Conservation (phyloP, 495 filamentous ascomycete species). For the Aspergillus biplanus region DNA sequence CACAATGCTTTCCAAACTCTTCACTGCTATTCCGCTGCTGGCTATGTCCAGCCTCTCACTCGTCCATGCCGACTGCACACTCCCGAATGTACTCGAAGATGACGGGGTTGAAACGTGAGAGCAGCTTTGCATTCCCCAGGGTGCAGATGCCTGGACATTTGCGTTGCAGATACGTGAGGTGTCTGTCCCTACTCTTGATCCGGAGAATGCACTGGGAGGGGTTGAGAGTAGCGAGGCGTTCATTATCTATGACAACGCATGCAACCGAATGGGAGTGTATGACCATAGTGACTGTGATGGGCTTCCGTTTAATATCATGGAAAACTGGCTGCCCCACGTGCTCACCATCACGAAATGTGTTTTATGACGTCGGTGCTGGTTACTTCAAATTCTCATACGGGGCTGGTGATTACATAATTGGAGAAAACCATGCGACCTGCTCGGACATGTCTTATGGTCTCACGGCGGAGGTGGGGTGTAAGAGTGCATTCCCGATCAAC, state of each 20-base stretch:
- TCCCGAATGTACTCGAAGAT: not conserved
- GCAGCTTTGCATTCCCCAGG: not conserved
- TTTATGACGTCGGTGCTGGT: not conserved
- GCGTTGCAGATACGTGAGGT: not conserved
- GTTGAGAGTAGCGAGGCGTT: not conserved
- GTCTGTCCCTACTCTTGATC: not conserved
- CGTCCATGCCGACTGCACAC: not conserved
- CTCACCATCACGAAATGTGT: not conserved
- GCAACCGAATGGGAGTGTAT: not conserved
- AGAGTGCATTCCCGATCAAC: constrained; percentile 3
- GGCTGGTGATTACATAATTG: not conserved
- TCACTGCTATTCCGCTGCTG: not conserved
- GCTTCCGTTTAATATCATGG: not conserved
- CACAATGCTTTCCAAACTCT: not conserved
- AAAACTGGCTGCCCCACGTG: not conserved
- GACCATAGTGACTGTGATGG: not conserved
- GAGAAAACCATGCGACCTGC: not conserved
- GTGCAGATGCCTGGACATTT: not conserved
- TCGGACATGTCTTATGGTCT: not conserved
- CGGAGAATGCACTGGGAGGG: not conserved
- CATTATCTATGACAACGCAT: constrained; percentile 5
- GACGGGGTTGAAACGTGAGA: not conserved
- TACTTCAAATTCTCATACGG: not conserved
- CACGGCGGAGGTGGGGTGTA: not conserved
- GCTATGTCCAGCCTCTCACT: not conserved